A percentile compares a stretch with the other conserved stretches of the same genome.
phyloP scores from a whole-genome alignment of 139 green algal species.

The Coelastrella sp. region DNA sequence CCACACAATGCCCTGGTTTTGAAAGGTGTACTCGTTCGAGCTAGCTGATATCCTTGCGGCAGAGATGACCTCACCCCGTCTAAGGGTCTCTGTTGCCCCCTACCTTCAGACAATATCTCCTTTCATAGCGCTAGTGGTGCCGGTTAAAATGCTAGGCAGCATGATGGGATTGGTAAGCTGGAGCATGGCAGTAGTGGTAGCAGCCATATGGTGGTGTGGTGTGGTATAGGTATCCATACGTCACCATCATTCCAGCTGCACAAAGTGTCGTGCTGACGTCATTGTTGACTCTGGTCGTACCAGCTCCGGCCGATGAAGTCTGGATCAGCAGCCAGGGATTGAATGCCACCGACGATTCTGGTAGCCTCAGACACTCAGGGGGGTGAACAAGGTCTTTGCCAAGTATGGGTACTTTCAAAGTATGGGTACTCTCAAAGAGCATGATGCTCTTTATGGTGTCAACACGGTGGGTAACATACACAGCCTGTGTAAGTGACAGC shows the following conservation, averaged over 20 bases:
- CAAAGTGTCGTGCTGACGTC: neutral
- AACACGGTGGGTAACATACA: neutral
- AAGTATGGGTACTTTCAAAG: constrained; percentile 3
- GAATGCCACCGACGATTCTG: neutral
- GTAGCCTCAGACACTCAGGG: neutral
- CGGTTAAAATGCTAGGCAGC: neutral
- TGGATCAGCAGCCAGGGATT: neutral
- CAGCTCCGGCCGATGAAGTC: neutral
- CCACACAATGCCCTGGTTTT: neutral
- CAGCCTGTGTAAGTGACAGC: too few relatives aligned
- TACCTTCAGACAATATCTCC: neutral
- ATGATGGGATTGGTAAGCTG: neutral
- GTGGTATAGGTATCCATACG: neutral
- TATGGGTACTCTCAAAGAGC: too few relatives aligned
- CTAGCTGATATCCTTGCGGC: neutral
- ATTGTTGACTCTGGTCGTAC: neutral
- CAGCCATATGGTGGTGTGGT: neutral
- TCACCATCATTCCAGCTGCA: neutral
- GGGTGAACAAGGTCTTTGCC: neutral
- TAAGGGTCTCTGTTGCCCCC: neutral
- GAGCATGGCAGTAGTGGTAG: neutral
- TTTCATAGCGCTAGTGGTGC: neutral
- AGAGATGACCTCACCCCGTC: neutral
- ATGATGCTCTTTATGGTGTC: neutral
- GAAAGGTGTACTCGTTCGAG: constrained; percentile 10